phyloP scores from a whole-genome alignment of 768 basidiomycete genomes.

The Glaciozyma antarctica region DNA sequence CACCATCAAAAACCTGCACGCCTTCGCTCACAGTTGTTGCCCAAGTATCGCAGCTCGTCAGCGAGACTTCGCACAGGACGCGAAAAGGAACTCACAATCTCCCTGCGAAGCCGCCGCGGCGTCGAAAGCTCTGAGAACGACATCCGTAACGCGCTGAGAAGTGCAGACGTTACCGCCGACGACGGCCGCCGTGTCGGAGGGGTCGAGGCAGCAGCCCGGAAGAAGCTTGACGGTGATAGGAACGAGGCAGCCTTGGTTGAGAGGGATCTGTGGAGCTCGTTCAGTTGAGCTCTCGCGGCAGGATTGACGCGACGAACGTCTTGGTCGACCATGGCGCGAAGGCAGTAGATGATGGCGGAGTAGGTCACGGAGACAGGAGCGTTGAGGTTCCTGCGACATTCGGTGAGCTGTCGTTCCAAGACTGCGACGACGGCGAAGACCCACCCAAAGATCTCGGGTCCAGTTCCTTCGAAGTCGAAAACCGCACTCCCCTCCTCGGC shows the following conservation, averaged over 20 bases:
- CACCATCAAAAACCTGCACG: neutral
- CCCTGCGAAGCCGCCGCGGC: constrained; percentile 89
- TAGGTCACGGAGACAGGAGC: constrained; percentile 69
- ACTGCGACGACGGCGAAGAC: neutral
- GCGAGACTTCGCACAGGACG: neutral
- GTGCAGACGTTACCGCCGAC: constrained; percentile 83
- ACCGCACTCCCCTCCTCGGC: constrained; percentile 63
- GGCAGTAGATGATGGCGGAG: constrained; percentile 39
- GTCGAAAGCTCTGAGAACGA: constrained; percentile 83
- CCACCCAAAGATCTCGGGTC: constrained; percentile 47
- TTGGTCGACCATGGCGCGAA: constrained; percentile 33
- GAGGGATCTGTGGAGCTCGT: constrained; percentile 50
- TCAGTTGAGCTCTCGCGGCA: neutral
- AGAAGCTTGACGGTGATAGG: constrained; percentile 61
- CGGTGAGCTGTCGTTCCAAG: neutral
- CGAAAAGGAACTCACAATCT: neutral
- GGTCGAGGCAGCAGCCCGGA: constrained; percentile 61
- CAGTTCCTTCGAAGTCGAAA: constrained; percentile 59
- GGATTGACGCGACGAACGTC: constrained; percentile 1
- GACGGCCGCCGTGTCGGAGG: constrained; percentile 78
- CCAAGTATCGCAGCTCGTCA: neutral
- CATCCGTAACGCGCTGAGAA: constrained; percentile 84
- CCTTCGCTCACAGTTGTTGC: constrained; percentile 3
- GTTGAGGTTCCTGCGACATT: constrained; percentile 53
- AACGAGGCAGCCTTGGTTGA: constrained; percentile 83